phyloP scores from a whole-genome alignment of 176 grass and related monocot genomes.

The Aegilops speltoides region DNA sequence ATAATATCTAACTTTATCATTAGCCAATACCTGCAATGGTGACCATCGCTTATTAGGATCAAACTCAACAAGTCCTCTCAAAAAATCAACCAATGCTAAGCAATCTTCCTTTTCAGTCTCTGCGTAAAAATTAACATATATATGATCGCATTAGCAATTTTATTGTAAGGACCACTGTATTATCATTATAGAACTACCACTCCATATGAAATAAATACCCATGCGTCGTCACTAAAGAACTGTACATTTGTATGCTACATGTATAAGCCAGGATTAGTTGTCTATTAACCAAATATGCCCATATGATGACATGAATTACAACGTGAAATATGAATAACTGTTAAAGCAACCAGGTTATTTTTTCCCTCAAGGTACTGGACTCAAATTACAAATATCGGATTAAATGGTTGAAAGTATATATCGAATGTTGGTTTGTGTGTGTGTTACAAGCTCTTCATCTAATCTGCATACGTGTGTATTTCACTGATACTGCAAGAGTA shows the following conservation, averaged over 20 bases:
- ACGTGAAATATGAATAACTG: constrained; percentile 1
- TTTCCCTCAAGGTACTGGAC: not conserved
- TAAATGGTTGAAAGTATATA: not conserved
- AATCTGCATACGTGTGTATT: not conserved
- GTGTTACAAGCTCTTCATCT: not conserved
- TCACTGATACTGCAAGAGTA: constrained; percentile 1
- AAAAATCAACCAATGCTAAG: constrained; percentile 93
- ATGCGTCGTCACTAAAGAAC: not conserved
- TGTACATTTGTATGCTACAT: not conserved
- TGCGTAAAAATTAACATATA: constrained; percentile 37
- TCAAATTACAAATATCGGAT: not conserved
- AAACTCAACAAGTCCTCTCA: constrained; percentile 96
- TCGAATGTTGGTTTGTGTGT: not conserved
- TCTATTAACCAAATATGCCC: constrained; percentile 6
- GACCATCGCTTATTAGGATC: constrained; percentile 97
- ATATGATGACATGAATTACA: constrained; percentile 17
- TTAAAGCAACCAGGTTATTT: not conserved
- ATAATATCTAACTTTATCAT: constrained; percentile 19
- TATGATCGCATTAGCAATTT: constrained; percentile 15
- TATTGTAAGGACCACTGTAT: not conserved
- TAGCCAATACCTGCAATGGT: constrained; percentile 79
- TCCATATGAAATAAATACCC: constrained; percentile 18
- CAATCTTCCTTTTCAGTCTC: constrained; percentile 68
- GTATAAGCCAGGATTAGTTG: constrained; percentile 6
- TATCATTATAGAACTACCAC: constrained; percentile 12